Conservation (phyloP, 768 basidiomycete species). For the Sporobolomyces roseus region DNA sequence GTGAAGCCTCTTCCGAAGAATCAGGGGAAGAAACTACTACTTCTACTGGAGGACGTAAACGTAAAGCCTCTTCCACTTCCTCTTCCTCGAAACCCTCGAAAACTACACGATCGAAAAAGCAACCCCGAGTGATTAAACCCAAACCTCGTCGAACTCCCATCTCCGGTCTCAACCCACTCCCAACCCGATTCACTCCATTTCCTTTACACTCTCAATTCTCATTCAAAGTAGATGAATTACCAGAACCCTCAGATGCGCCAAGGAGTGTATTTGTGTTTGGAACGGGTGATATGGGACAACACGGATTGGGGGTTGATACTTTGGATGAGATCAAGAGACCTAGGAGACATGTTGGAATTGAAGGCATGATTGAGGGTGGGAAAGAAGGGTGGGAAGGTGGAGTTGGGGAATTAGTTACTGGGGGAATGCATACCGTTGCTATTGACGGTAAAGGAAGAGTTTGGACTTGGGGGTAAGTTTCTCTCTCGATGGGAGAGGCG, state of each 20-base stretch:
- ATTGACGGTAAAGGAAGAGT: slow-evolving; percentile 87
- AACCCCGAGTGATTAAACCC: slow-evolving; percentile 7
- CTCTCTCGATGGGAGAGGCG: not conserved
- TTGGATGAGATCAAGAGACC: slow-evolving; percentile 73
- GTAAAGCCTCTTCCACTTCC: slow-evolving; percentile 8
- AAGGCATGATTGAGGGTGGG: slow-evolving; percentile 67
- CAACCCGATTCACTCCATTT: slow-evolving; percentile 8
- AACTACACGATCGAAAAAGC: not conserved
- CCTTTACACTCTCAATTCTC: not conserved
- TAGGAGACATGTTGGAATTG: slow-evolving; percentile 68
- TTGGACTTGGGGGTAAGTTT: slow-evolving; percentile 41
- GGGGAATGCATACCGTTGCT: slow-evolving; percentile 84
- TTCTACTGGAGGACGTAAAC: slow-evolving; percentile 2
- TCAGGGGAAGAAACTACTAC: not conserved
- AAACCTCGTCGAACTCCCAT: slow-evolving; percentile 8
- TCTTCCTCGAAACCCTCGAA: not conserved
- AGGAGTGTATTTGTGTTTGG: slow-evolving; percentile 73
- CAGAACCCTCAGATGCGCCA: not conserved
- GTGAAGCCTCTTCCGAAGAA: slow-evolving; percentile 4
- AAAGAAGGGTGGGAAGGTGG: slow-evolving; percentile 63
- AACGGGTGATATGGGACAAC: slow-evolving; percentile 87
- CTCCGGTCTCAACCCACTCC: slow-evolving; percentile 32
- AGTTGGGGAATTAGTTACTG: slow-evolving; percentile 73
- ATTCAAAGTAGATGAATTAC: not conserved
- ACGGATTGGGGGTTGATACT: slow-evolving; percentile 74